Base-by-base conservation (phyloP, 1,284 basidiomycete species). In the Naganishia sp. region DNA sequence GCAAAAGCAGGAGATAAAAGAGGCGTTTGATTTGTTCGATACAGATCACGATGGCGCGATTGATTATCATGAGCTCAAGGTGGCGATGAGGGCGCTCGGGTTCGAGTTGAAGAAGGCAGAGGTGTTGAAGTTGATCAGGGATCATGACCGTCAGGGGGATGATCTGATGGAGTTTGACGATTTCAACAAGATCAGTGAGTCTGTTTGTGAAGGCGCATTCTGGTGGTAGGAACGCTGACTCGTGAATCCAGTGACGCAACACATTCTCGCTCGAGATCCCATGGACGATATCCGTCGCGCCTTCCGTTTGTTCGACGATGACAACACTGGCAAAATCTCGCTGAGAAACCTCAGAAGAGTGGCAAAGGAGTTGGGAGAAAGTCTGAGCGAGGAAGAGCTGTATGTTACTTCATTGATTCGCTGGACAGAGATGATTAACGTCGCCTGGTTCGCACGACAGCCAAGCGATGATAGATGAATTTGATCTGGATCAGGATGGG, bases 391-490 rank as follows among this genome's bases (percentile, higher is more conserved):
- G 71, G 95, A 99, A 70, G 96, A 99, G 75, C 82, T 99, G 94
- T 97, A 79, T 79, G 94, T 66, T 17, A 17, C 46, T 17, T 32
- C 28, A 17, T 21, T 63, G 41, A 39, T 18, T 18, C 35, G 35
- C 35, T 23, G n/a, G 28, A 42, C 21, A 18, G 57, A 32, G 42
- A 28, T 18, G 17, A 56, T 55, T n/a, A 35, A 53, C 6, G 23
- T 41, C 35, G 43, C 5, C 49, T 35, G 9, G 15, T 18, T 39
- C 15, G 54, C 31, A 11, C 6, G 6, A 31, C 74, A 98, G 94
- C 71, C 92, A 97, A 87, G 96, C 95, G 23, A 99, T 99, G 95
- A 99, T 99, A 75, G 96, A 99, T 75, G 96, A 99, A 81, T 99
- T 99, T 75, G 95, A 99, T 80, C 86, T 99, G 43, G 95, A 99